Conservation (phyloP, 345 rosid genomes). For the Nephelium lappaceum region DNA sequence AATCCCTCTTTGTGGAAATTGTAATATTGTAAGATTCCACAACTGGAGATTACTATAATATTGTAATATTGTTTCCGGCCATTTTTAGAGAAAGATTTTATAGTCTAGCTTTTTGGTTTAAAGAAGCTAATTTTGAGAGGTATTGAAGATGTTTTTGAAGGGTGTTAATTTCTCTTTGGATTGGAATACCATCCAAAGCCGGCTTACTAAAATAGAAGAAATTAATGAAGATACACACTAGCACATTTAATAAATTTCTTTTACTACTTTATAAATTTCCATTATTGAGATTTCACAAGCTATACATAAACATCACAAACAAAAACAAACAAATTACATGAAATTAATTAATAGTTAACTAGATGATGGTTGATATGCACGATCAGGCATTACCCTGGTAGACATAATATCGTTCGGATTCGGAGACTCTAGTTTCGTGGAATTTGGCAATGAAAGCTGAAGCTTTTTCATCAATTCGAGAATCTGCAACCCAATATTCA, state of each 20-base stretch:
- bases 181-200: too few relatives aligned
- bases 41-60: background rate
- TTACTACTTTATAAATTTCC: background rate
- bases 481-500: slow-evolving; percentile 41
- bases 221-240: background rate
- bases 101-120: too few relatives aligned
- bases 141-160: too few relatives aligned
- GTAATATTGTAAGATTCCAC: slow-evolving; percentile 23
- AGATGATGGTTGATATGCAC: background rate
- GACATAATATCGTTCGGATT: slow-evolving; percentile 42
- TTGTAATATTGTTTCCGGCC: too few relatives aligned
- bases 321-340: background rate
- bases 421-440: slow-evolving; percentile 48
- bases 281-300: slow-evolving; percentile 15
- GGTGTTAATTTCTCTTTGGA: too few relatives aligned
- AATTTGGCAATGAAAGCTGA: slow-evolving; percentile 55
- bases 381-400: background rate
- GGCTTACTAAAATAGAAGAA: too few relatives aligned
- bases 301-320: background rate
- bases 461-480: slow-evolving; percentile 45
- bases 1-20: slow-evolving; percentile 34
- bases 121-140: too few relatives aligned
- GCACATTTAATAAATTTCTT: background rate
- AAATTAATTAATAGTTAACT: background rate
- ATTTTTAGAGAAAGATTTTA: too few relatives aligned